These are phyloP conservation scores for Lentinula detonsa DNA, from an alignment of 768 basidiomycete species.

Conservation along the genomic window DNA sequence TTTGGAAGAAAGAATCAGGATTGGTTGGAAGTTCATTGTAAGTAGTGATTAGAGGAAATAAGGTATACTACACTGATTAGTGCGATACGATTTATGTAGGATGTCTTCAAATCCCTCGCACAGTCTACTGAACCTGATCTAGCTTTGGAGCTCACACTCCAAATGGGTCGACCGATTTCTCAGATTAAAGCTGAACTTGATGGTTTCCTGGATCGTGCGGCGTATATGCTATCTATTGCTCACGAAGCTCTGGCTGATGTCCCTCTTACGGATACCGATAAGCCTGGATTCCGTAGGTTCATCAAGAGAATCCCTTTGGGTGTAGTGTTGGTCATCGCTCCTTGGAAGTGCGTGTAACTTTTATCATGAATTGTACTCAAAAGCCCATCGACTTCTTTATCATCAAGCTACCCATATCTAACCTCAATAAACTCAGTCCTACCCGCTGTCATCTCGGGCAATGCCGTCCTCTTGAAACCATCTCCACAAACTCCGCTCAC, in stretches of 20 bases:
- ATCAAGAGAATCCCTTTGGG: constrained; percentile 84
- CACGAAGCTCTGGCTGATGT: constrained; percentile 68
- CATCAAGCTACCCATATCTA: constrained; percentile 77
- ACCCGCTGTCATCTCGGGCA: constrained; percentile 87
- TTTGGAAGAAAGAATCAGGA: constrained; percentile 63
- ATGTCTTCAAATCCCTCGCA: constrained; percentile 40
- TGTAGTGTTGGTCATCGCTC: constrained; percentile 81
- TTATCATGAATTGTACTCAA: background rate
- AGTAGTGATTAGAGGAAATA: background rate
- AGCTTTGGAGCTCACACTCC: constrained; percentile 69
- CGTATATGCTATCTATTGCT: constrained; percentile 84
- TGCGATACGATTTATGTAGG: constrained; percentile 18
- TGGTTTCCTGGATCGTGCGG: constrained; percentile 76
- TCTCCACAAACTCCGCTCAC: constrained; percentile 93
- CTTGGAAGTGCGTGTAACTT: constrained; percentile 75
- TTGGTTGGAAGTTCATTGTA: constrained; percentile 44
- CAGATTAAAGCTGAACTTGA: constrained; percentile 76
- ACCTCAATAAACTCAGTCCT: constrained; percentile 88
- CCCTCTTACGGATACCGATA: constrained; percentile 67
- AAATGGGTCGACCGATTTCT: constrained; percentile 89
- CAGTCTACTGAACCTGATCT: constrained; percentile 40
- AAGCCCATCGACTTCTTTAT: no score
- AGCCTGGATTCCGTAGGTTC: constrained; percentile 76
- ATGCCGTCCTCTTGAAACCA: constrained; percentile 88
- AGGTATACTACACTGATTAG: background rate